Conservation (phyloP, 139 green algal genomes). For the Parachlorella kessleri region DNA sequence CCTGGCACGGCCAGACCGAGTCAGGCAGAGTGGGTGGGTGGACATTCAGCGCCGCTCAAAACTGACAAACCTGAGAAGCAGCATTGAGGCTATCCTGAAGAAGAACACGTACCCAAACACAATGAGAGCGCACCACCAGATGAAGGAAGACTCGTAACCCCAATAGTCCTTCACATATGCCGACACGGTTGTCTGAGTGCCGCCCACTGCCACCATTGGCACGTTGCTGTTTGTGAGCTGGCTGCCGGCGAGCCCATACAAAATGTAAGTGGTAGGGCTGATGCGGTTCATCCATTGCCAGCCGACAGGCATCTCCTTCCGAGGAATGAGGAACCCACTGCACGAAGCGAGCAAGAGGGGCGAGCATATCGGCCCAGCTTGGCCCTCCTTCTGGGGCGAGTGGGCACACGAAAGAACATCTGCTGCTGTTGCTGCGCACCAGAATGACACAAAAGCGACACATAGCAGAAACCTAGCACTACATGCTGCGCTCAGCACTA, state of each 20-base stretch:
- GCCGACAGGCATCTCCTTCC: background rate
- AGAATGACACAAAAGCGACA: no score
- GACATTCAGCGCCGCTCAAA: no score
- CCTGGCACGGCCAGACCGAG: no score
- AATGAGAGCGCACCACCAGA: slow-evolving; percentile 42
- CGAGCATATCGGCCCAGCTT: no score
- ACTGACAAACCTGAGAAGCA: no score
- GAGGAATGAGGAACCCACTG: background rate
- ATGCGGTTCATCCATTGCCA: slow-evolving; percentile 6
- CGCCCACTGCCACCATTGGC: slow-evolving; percentile 1
- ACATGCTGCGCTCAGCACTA: no score
- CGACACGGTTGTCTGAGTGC: slow-evolving; percentile 26
- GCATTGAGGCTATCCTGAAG: slow-evolving; percentile 33
- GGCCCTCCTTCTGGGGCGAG: no score
- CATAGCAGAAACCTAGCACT: no score
- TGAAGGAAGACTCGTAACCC: slow-evolving; percentile 62
- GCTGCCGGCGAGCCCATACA: slow-evolving; percentile 6
- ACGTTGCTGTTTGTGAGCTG: slow-evolving; percentile 26
- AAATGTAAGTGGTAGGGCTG: slow-evolving; percentile 52
- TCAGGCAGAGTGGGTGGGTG: no score
- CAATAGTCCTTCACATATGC: slow-evolving; percentile 54
- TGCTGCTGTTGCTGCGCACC: no score
- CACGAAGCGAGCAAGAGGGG: no score
- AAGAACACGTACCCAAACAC: slow-evolving; percentile 55
- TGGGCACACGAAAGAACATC: no score